Evolutionary conservation across 2,329 filamentous ascomycete species (phyloP).

Genomic region (Nectriaceae sp.): DNA sequence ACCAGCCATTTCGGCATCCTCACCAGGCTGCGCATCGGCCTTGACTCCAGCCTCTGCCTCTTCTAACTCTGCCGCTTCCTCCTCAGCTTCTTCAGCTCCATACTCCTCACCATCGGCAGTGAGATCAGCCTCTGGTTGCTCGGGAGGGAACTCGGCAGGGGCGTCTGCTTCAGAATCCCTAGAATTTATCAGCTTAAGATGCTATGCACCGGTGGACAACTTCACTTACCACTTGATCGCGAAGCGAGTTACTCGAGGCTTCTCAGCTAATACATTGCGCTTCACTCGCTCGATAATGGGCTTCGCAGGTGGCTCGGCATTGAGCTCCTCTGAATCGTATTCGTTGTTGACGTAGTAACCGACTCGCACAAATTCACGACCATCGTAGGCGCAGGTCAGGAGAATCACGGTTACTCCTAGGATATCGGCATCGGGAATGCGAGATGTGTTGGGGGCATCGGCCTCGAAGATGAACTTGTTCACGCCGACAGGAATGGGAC

Average conservation of each 20-base stretch:
- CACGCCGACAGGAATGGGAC: conserved; percentile 94
- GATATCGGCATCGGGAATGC: conserved; percentile 93
- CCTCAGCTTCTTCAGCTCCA: conserved; percentile 84
- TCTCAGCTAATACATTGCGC: conserved; percentile 92
- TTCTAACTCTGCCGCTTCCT: conserved; percentile 62
- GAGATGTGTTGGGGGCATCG: conserved; percentile 83
- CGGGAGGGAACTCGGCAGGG: conserved; percentile 92
- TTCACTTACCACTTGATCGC: conserved; percentile 90
- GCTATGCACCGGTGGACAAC: background rate
- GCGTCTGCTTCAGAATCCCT: conserved; percentile 99
- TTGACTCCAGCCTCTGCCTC: conserved; percentile 49
- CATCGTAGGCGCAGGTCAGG: conserved; percentile 94
- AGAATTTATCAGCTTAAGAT: conserved; percentile 5
- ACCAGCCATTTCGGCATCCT: conserved; percentile 77
- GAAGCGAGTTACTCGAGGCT: conserved; percentile 95
- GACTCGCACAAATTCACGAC: conserved; percentile 94
- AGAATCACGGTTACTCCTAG: conserved; percentile 96
- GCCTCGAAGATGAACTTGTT: conserved; percentile 99
- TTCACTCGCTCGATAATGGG: conserved; percentile 89
- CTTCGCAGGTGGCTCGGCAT: conserved; percentile 86
- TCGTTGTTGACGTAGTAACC: conserved; percentile 99
- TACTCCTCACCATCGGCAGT: conserved; percentile 86
- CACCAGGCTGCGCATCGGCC: conserved; percentile 49
- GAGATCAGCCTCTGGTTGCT: conserved; percentile 93
- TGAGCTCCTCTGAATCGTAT: conserved; percentile 90